Base-by-base conservation (phyloP, 208 protist species). In the Balamuthia mandrillaris region DNA sequence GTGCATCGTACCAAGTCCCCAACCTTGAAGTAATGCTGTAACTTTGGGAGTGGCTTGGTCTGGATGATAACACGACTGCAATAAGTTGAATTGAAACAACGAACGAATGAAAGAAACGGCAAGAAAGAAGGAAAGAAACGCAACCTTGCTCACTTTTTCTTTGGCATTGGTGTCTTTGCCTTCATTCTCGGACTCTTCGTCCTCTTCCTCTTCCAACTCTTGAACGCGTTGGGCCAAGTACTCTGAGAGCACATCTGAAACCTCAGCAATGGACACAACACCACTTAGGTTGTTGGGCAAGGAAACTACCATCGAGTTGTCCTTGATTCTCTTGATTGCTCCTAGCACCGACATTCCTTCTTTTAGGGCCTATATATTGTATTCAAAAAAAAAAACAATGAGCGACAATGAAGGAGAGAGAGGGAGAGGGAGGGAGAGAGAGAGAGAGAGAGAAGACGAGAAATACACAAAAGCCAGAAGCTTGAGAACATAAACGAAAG, bases 291-390 rank as follows among this genome's bases (percentile, higher is more conserved):
- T 72, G 37, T 41, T 54, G 0, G 78, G 78, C 52, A 84, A 42
- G 3, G n/a, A 31, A 33, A 84, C 27, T 3, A 47, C 24, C 9
- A 84, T 72, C 39, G 66, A 56, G 29, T 72, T 60, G 78, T 84
- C 78, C 56, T 84, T 84, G 56, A 84, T 18, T 24, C 27, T 51
- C n/a, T 21, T 21, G 21, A 84, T 60, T 16, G 56, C 52, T 18
- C 56, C 78, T 2, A 84, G 78, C 54, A 84, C 27, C n/a, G 44
- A 58, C 78, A 72, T 84, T 52, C 78, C 78, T 18, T 54, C 49
- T 18, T 54, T 54, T 18, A 54, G 49, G 49, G 16, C 16, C 49
- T 54, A 21, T 54, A n/a, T n/a, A n/a, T n/a, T n/a, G n/a, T n/a
- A n/a, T n/a, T n/a, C n/a, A n/a, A n/a, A n/a, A n/a, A n/a, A n/a